phyloP scores from a whole-genome alignment of 2,329 filamentous ascomycete genomes.

The Amylocarpus encephaloides region DNA sequence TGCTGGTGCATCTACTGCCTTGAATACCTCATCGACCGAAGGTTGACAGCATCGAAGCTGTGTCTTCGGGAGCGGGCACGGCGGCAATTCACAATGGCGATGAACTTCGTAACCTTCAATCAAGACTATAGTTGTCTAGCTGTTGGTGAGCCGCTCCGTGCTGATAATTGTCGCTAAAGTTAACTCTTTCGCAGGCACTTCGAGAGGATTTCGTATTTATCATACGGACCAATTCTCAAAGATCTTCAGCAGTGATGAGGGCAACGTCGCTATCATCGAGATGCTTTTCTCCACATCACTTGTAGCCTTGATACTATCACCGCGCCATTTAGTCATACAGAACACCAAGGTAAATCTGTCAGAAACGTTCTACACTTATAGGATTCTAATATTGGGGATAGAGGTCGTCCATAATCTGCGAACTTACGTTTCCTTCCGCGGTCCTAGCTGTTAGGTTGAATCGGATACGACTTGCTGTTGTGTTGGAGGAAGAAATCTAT shows the following conservation, averaged over 20 bases:
- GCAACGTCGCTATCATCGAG: slow-evolving; percentile 92
- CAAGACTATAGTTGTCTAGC: slow-evolving; percentile 97
- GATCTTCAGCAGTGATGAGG: slow-evolving; percentile 89
- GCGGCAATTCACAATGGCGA: slow-evolving; percentile 50
- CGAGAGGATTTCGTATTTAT: slow-evolving; percentile 92
- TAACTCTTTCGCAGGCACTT: slow-evolving; percentile 57
- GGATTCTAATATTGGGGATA: slow-evolving; percentile 29
- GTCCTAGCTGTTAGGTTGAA: slow-evolving; percentile 92
- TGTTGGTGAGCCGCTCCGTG: slow-evolving; percentile 58
- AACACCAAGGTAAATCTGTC: slow-evolving; percentile 75
- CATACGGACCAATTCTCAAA: slow-evolving; percentile 94
- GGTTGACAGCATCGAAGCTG: no score
- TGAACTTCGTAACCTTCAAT: slow-evolving; percentile 99
- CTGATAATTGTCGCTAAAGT: slow-evolving; percentile 5
- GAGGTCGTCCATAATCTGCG: slow-evolving; percentile 82
- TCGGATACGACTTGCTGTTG: slow-evolving; percentile 85
- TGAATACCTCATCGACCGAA: no score
- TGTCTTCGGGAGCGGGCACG: neutral
- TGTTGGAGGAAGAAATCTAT: slow-evolving; percentile 94
- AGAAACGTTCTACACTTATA: neutral
- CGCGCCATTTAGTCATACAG: slow-evolving; percentile 86
- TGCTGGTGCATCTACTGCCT: no score
- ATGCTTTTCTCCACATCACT: slow-evolving; percentile 99
- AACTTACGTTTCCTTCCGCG: slow-evolving; percentile 96
- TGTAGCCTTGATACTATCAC: slow-evolving; percentile 87